Evolutionary conservation across 2,329 filamentous ascomycete species (phyloP).

Genomic region (Penicillium sp.): DNA sequence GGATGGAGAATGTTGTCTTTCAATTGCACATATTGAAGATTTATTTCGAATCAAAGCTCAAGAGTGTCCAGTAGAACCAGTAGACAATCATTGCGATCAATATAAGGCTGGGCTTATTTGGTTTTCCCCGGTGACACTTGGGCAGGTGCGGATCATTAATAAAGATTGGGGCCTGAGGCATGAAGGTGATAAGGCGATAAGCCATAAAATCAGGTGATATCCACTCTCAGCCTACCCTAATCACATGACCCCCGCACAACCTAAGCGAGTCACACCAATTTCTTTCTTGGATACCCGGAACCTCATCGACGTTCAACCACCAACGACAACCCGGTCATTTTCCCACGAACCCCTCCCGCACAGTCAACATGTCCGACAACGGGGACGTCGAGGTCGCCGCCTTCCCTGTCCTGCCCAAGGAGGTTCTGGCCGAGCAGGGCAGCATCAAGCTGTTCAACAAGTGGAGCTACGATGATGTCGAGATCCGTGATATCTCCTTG

Average conservation of each 20-base stretch:
- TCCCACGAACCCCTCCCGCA: constrained; percentile 40
- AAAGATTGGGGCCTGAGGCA: neutral
- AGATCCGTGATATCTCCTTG: constrained; percentile 99
- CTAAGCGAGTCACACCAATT: constrained; percentile 44
- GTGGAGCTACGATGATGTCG: constrained; percentile 98
- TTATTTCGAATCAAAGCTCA: neutral
- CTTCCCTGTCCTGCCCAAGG: constrained; percentile 85
- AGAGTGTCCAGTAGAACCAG: neutral
- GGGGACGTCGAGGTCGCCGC: constrained; percentile 87
- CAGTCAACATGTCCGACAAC: constrained; percentile 80
- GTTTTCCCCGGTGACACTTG: neutral
- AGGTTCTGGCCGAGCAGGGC: constrained; percentile 83
- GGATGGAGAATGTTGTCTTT: neutral
- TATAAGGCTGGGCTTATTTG: neutral
- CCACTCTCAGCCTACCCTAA: constrained; percentile 27
- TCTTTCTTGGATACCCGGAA: constrained; percentile 31
- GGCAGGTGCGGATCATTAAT: neutral
- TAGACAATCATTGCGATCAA: neutral
- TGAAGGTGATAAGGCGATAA: constrained; percentile 3
- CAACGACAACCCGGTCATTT: constrained; percentile 39
- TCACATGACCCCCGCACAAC: constrained; percentile 32
- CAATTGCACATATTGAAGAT: neutral
- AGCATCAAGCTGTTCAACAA: constrained; percentile 97
- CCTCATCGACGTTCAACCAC: constrained; percentile 38
- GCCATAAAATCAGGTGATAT: constrained; percentile 24